These are phyloP conservation scores for Alternaria rosae DNA, from an alignment of 2,329 filamentous ascomycete genomes.

Conservation along the genomic window DNA sequence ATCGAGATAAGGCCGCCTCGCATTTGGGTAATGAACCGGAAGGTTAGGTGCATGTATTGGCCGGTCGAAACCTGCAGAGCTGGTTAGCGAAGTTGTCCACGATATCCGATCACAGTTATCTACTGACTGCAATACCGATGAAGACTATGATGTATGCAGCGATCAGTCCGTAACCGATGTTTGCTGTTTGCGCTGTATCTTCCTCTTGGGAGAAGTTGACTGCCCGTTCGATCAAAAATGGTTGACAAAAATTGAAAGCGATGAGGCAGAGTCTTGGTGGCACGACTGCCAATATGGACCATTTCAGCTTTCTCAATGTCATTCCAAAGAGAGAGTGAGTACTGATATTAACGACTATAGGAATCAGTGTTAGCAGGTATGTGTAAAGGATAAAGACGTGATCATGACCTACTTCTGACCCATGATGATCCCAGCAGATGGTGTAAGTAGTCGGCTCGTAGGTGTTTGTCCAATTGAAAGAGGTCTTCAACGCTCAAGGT, in stretches of 20 bases:
- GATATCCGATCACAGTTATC: neutral
- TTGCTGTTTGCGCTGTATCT: slow-evolving; percentile 23
- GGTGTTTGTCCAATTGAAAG: slow-evolving; percentile 55
- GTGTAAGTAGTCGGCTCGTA: slow-evolving; percentile 53
- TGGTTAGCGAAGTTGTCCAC: slow-evolving; percentile 19
- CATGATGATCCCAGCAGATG: slow-evolving; percentile 49
- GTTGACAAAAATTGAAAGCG: slow-evolving; percentile 49
- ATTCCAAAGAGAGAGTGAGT: slow-evolving; percentile 37
- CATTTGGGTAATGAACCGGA: slow-evolving; percentile 46
- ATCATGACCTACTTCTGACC: slow-evolving; percentile 47
- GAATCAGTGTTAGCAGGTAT: slow-evolving; percentile 5
- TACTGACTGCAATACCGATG: slow-evolving; percentile 43
- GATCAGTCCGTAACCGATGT: slow-evolving; percentile 45
- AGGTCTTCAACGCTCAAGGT: slow-evolving; percentile 56
- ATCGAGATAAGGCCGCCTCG: slow-evolving; percentile 47
- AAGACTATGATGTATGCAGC: slow-evolving; percentile 47
- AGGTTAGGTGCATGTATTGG: slow-evolving; percentile 46
- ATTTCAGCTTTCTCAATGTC: slow-evolving; percentile 38
- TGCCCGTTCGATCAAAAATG: slow-evolving; percentile 45
- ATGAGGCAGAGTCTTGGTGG: slow-evolving; percentile 41
- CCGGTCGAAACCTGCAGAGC: slow-evolving; percentile 39
- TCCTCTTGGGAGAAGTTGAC: slow-evolving; percentile 36
- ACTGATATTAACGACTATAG: slow-evolving; percentile 21
- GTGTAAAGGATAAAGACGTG: neutral
- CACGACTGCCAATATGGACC: slow-evolving; percentile 40